phyloP scores from a whole-genome alignment of 306 rosid species.

The Spatholobus suberectus region DNA sequence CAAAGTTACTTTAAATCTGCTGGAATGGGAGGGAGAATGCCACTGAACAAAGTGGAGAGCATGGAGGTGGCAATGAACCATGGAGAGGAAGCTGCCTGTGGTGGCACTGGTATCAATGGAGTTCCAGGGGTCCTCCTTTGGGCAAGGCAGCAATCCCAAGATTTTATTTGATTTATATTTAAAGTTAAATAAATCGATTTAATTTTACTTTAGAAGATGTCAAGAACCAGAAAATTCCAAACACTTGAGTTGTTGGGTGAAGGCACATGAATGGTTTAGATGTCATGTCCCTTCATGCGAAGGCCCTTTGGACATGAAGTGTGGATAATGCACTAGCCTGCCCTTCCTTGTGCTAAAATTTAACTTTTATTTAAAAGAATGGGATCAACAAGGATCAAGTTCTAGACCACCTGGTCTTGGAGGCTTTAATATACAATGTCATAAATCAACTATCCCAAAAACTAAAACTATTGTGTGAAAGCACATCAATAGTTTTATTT shows the following conservation, averaged over 20 bases:
- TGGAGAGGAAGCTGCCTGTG: too few relatives aligned
- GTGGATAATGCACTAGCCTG: not conserved
- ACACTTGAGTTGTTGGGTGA: not conserved
- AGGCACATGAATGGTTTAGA: not conserved
- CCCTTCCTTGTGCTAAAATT: not conserved
- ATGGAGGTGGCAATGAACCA: not conserved
- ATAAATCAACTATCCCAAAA: not conserved
- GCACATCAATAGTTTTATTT: not conserved
- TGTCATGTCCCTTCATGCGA: not conserved
- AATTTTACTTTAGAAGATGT: not conserved
- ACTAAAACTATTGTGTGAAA: not conserved
- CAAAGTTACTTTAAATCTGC: not conserved
- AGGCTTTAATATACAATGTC: not conserved
- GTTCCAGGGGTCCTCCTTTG: not conserved
- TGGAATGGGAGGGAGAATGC: not conserved
- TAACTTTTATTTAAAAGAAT: not conserved
- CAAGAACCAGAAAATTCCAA: not conserved
- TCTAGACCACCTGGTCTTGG: not conserved
- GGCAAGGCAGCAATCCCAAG: not conserved
- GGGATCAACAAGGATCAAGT: not conserved
- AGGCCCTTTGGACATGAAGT: not conserved
- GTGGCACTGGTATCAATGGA: too few relatives aligned
- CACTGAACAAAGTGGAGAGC: not conserved
- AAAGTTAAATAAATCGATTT: not conserved
- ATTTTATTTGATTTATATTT: not conserved